Base-by-base conservation (phyloP, 805 yeast species). In the Ogataea thermomethanolica region DNA sequence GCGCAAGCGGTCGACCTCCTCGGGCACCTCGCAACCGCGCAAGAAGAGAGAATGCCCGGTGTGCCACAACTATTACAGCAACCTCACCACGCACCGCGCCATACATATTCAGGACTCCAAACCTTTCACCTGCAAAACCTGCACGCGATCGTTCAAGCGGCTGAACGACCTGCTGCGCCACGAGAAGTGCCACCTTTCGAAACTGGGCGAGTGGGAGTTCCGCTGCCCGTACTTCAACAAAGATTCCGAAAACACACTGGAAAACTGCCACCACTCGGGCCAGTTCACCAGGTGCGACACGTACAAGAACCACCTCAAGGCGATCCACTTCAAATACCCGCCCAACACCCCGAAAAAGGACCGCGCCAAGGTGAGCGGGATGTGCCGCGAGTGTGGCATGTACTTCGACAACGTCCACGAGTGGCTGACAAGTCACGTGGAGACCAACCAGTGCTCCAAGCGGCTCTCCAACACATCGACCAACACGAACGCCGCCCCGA, bases 271-370 rank as follows among this genome's bases (percentile, higher is more conserved):
- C 58, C 76, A 77, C 39, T 78, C 87, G 7, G 97, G 97, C 5
- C 80, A 84, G 23, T 89, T 89, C 54, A 79, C 89, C 9, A 72
- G 97, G 36, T 84, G 96, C 59, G 97, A 89, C 58, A 89, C 97
- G 4, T 89, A 78, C 65, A 89, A 89, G 57, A 89, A 89, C 63
- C 97, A 89, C 63, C 69, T 89, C 46, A 86, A 85, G 59, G 95
- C 96, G 2, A 73, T 89, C 46, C 97, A 89, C 58, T 89, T 89
- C 60, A 83, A 78, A 49, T 89, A 89, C 61, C 96, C 96, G 5
- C 74, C 74, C 28, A 95, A 95, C 6, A 88, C 95, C 3, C 78
- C 81, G 56, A 87, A 88, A 62, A 79, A 76, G 45, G 84, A 86
- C 53, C 73, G 97, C 47, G 61, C 64, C 14, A 73, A 76, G 37